Percentiles rank a stretch among this genome's conserved stretches.
These are phyloP conservation scores for Aspergillus conjunctus DNA, from an alignment of 495 filamentous ascomycete species.

Conservation along the genomic window DNA sequence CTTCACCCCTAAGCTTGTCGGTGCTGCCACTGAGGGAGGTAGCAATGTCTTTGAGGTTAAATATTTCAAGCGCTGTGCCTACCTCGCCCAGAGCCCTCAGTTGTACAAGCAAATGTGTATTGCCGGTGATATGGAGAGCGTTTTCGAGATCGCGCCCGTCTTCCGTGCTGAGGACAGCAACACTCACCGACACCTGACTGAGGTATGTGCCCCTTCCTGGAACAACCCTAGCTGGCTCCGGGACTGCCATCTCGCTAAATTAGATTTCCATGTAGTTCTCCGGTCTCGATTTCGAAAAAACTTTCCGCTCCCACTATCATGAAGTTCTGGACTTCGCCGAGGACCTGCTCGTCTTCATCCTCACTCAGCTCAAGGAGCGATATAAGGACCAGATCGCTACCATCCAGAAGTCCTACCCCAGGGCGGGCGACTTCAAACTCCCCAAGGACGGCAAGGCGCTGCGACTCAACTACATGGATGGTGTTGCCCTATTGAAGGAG, in stretches of 20 bases:
- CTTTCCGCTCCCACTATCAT: constrained; percentile 83
- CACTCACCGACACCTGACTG: constrained; percentile 94
- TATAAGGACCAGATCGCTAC: constrained; percentile 68
- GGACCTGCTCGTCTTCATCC: constrained; percentile 83
- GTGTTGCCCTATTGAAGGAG: constrained; percentile 76
- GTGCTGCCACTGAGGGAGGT: constrained; percentile 89
- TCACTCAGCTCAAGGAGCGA: constrained; percentile 70
- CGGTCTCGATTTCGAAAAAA: constrained; percentile 97
- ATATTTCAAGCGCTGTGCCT: constrained; percentile 87
- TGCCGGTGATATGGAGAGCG: constrained; percentile 84
- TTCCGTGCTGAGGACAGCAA: constrained; percentile 98
- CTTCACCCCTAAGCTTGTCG: constrained; percentile 86
- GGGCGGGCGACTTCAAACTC: constrained; percentile 58
- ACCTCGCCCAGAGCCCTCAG: constrained; percentile 90
- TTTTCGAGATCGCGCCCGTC: constrained; percentile 87
- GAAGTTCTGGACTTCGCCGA: constrained; percentile 84
- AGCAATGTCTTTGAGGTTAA: constrained; percentile 89
- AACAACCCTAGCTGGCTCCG: constrained; percentile 43
- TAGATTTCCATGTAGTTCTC: constrained; percentile 60
- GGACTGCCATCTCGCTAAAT: constrained; percentile 40
- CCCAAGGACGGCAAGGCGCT: constrained; percentile 72
- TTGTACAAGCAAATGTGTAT: constrained; percentile 97
- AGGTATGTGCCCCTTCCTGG: constrained; percentile 45
- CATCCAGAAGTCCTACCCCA: constrained; percentile 62
- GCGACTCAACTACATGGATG: constrained; percentile 83